These are phyloP conservation scores for Termitomyces sp. DNA, from an alignment of 768 basidiomycete genomes.

Conservation along the genomic window DNA sequence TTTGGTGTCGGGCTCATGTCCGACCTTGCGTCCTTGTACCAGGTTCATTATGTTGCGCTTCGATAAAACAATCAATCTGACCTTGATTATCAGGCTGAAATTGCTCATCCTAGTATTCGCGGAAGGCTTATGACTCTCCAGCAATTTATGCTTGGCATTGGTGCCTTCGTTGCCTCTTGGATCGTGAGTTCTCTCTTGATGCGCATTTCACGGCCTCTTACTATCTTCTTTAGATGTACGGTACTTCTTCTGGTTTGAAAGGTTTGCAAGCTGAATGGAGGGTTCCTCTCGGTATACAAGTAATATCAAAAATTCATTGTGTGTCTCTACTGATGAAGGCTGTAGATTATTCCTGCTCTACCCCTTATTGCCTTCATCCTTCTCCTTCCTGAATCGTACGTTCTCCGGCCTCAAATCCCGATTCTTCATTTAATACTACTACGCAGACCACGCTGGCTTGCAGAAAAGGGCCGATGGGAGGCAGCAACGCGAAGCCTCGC, in stretches of 20 bases:
- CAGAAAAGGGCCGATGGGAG: constrained; percentile 42
- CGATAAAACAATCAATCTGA: background rate
- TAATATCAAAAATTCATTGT: background rate
- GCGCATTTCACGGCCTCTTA: background rate
- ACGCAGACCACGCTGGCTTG: constrained; percentile 43
- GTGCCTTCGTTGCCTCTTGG: constrained; percentile 46
- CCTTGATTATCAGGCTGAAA: constrained; percentile 33
- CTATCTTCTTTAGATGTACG: constrained; percentile 26
- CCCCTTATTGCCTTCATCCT: constrained; percentile 45
- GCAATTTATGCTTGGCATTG: constrained; percentile 45
- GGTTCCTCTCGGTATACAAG: constrained; percentile 40
- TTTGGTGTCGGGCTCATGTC: constrained; percentile 43
- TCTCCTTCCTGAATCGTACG: constrained; percentile 45
- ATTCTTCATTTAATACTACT: background rate
- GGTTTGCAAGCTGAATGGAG: constrained; percentile 42
- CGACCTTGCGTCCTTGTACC: constrained; percentile 47
- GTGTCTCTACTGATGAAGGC: background rate
- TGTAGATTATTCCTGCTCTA: constrained; percentile 37
- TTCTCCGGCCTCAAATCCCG: background rate
- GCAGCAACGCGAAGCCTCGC: constrained; percentile 40
- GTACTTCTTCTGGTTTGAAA: constrained; percentile 31
- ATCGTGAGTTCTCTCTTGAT: constrained; percentile 20
- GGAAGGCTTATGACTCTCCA: constrained; percentile 48
- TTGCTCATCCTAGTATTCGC: constrained; percentile 51
- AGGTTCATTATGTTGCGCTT: constrained; percentile 19